Percentiles rank a stretch among this genome's conserved stretches.
phyloP scores from a whole-genome alignment of 805 yeast species.

The Starmerella etchellsii region DNA sequence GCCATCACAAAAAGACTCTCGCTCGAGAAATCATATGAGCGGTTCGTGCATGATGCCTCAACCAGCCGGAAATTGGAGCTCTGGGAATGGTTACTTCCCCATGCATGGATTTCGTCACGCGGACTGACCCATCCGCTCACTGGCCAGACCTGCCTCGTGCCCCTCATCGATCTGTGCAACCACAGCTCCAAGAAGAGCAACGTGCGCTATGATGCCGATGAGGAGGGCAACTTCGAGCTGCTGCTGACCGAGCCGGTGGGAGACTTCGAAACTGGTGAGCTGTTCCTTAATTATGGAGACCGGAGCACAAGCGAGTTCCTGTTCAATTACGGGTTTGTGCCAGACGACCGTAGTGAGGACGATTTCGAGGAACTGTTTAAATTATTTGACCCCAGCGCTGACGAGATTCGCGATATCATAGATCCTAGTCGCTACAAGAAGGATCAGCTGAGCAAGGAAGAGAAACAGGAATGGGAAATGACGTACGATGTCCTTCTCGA shows the following conservation, averaged over 20 bases:
- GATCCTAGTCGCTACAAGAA: slow-evolving; percentile 16
- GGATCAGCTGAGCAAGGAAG: slow-evolving; percentile 5
- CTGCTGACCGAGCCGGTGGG: slow-evolving; percentile 1
- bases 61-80: slow-evolving; percentile 10
- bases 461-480: slow-evolving; percentile 11
- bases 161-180: slow-evolving; percentile 38
- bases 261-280: slow-evolving; percentile 16
- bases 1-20: slow-evolving; percentile 18
- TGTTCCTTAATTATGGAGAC: slow-evolving; percentile 29
- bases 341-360: slow-evolving; percentile 14
- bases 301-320: slow-evolving; percentile 29
- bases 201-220: slow-evolving; percentile 13
- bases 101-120: slow-evolving; percentile 29
- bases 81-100: slow-evolving; percentile 25
- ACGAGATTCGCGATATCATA: slow-evolving; percentile 14
- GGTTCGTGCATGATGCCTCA: slow-evolving; percentile 8
- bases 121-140: slow-evolving; percentile 23
- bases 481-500: slow-evolving; percentile 20
- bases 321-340: slow-evolving; percentile 32
- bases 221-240: slow-evolving; percentile 13
- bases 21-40: slow-evolving; percentile 18
- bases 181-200: slow-evolving; percentile 8
- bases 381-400: slow-evolving; percentile 18
- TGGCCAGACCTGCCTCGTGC: slow-evolving; percentile 36
- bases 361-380: slow-evolving; percentile 14